These are phyloP conservation scores for Solanum tarapatanum DNA, from an alignment of 257 asterid genomes.

Conservation along the genomic window DNA sequence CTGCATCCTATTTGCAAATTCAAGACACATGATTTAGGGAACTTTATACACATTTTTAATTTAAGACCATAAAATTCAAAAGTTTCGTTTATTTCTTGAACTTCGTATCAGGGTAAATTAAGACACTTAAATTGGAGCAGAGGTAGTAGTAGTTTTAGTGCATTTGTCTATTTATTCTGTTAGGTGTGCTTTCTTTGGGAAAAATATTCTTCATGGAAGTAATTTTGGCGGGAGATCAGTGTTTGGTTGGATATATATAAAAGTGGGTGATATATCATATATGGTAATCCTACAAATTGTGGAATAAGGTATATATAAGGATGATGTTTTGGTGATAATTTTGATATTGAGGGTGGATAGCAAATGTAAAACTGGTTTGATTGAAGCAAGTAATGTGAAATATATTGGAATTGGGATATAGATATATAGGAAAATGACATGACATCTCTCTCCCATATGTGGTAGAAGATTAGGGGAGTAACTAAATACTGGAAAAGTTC, in stretches of 20 bases:
- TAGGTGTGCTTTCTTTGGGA: not conserved
- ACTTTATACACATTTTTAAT: no score
- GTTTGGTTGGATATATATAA: not conserved
- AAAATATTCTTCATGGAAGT: not conserved
- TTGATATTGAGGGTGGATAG: not conserved
- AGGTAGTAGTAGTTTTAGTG: not conserved
- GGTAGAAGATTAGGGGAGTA: not conserved
- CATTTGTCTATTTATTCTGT: not conserved
- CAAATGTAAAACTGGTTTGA: not conserved
- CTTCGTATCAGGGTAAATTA: not conserved
- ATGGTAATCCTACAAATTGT: not conserved
- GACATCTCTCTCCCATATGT: not conserved
- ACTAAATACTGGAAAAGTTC: not conserved
- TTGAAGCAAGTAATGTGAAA: not conserved
- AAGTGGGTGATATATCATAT: not conserved
- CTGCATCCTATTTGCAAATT: not conserved
- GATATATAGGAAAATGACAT: not conserved
- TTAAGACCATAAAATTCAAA: not conserved
- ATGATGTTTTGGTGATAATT: not conserved
- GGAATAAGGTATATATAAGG: not conserved
- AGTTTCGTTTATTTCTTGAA: not conserved
- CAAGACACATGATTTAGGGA: no score
- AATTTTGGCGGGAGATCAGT: not conserved
- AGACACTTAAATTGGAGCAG: not conserved
- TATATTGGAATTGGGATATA: not conserved